Conservation (phyloP, 768 basidiomycete species). For the Baorangia bicolor region DNA sequence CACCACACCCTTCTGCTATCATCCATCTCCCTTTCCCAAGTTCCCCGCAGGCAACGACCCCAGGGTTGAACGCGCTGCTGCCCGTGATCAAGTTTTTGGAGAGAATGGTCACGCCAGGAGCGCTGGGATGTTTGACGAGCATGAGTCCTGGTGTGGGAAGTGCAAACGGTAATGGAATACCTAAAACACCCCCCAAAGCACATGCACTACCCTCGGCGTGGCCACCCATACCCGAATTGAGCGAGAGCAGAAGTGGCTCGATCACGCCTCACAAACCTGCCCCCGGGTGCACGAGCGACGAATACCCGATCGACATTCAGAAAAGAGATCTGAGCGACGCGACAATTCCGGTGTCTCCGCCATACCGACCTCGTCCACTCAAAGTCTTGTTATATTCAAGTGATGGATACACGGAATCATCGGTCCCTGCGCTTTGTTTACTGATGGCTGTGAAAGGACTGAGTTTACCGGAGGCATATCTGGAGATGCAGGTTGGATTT, state of each 20-base stretch:
- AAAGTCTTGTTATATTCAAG: slow-evolving; percentile 80
- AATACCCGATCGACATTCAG: slow-evolving; percentile 15
- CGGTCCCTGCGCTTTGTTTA: slow-evolving; percentile 80
- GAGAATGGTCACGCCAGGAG: slow-evolving; percentile 53
- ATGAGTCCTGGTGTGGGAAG: not conserved
- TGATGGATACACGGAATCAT: slow-evolving; percentile 93
- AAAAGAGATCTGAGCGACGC: slow-evolving; percentile 14
- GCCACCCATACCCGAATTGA: slow-evolving; percentile 18
- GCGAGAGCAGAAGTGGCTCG: slow-evolving; percentile 20
- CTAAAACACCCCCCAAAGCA: slow-evolving; percentile 9
- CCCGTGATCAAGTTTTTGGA: slow-evolving; percentile 70
- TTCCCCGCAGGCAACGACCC: slow-evolving; percentile 53
- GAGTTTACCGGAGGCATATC: slow-evolving; percentile 84
- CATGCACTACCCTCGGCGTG: slow-evolving; percentile 16
- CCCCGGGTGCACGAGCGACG: slow-evolving; percentile 3
- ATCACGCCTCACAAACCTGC: slow-evolving; percentile 10
- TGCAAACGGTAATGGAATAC: slow-evolving; percentile 1
- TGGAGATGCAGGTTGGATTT: slow-evolving; percentile 68
- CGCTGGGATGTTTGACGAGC: slow-evolving; percentile 18
- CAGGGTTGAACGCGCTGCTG: slow-evolving; percentile 56
- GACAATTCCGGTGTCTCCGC: slow-evolving; percentile 13
- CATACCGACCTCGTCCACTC: slow-evolving; percentile 54
- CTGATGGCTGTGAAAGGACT: slow-evolving; percentile 75
- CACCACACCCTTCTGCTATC: slow-evolving; percentile 69
- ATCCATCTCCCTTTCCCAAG: slow-evolving; percentile 77